Evolutionary conservation across 148 eudicot species (phyloP).

Genomic region (Rhododendron mucronatum): DNA sequence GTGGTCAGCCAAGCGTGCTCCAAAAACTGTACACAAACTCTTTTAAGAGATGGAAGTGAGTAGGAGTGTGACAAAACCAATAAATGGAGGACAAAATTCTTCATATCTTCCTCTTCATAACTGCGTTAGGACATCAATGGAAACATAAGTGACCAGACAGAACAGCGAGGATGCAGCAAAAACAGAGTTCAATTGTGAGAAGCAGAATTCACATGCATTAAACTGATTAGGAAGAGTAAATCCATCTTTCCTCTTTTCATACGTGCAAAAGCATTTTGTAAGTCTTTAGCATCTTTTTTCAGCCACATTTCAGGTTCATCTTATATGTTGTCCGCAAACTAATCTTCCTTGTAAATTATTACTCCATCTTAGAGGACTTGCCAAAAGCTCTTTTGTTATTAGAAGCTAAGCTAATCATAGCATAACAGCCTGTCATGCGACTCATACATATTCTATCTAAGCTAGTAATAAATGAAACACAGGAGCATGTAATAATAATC

Average conservation of each 20-base stretch:
- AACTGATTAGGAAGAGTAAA: background rate
- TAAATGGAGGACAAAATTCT: slow-evolving; percentile 62
- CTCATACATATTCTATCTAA: background rate
- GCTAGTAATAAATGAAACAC: background rate
- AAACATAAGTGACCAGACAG: background rate
- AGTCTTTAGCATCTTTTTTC: background rate
- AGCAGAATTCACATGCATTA: background rate
- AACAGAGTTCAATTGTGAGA: background rate
- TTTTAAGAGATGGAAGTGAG: slow-evolving; percentile 50
- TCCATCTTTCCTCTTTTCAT: background rate
- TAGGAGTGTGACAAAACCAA: slow-evolving; percentile 72
- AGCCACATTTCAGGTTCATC: background rate
- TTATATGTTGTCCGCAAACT: background rate
- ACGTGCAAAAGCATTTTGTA: background rate
- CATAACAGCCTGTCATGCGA: background rate
- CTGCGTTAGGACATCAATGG: slow-evolving; percentile 34
- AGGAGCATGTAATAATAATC: background rate
- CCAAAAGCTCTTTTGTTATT: background rate
- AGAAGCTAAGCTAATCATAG: background rate
- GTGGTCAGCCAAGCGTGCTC: slow-evolving; percentile 52
- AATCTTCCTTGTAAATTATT: background rate
- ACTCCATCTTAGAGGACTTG: background rate
- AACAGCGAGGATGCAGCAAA: background rate
- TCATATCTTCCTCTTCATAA: slow-evolving; percentile 68
- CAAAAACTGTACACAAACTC: slow-evolving; percentile 46